Conservation (phyloP, 345 rosid genomes). For the Lumnitzera racemosa region DNA sequence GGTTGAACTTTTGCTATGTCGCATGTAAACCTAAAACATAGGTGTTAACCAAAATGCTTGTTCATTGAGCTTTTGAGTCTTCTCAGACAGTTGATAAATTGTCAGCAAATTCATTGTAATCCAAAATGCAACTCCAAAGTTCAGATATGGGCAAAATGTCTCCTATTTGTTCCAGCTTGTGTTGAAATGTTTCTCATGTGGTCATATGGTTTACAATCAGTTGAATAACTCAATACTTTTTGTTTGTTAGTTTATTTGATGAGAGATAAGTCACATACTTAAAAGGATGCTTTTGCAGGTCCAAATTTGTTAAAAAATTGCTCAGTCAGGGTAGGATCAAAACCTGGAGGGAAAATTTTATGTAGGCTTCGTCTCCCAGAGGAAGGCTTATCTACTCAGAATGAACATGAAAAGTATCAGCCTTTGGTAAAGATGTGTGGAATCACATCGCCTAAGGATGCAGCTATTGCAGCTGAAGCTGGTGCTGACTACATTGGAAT, state of each 20-base stretch:
- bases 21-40: too few relatives aligned
- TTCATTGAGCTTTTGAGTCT: too few relatives aligned
- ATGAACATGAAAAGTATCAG: conserved; percentile 18
- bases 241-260: neutral
- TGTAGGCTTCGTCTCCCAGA: conserved; percentile 23
- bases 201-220: too few relatives aligned
- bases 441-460: conserved; percentile 69
- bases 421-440: conserved; percentile 87
- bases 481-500: conserved; percentile 81
- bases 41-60: too few relatives aligned
- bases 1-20: too few relatives aligned
- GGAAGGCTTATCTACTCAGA: conserved; percentile 12
- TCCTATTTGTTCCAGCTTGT: too few relatives aligned
- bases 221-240: neutral
- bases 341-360: conserved; percentile 8
- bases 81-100: too few relatives aligned
- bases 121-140: too few relatives aligned
- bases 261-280: neutral
- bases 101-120: too few relatives aligned
- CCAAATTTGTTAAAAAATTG: conserved; percentile 8
- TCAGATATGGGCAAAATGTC: too few relatives aligned
- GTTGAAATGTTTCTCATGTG: too few relatives aligned
- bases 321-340: conserved; percentile 9
- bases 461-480: conserved; percentile 81
- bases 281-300: conserved; percentile 19